These are phyloP conservation scores for Solanum dulcamara DNA, from an alignment of 257 asterid species.

Conservation along the genomic window DNA sequence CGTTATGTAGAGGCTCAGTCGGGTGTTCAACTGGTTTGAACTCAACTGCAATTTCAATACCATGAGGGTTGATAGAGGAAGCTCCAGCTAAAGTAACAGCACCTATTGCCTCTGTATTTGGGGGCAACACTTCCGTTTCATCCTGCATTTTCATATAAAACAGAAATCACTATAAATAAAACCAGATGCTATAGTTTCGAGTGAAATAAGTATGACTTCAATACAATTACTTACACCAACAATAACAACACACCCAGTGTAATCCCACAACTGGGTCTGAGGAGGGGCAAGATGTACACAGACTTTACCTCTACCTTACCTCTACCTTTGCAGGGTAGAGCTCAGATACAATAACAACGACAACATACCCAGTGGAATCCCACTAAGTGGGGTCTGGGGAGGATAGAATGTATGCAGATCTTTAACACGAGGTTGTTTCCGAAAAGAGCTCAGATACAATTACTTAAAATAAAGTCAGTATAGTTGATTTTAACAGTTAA, in stretches of 20 bases:
- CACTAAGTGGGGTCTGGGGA: too few species aligned
- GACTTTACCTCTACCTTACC: neutral
- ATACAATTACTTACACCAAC: neutral
- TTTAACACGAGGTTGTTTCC: too few species aligned
- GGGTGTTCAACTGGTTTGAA: slow-evolving; percentile 88
- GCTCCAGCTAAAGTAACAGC: slow-evolving; percentile 25
- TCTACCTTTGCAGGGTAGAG: neutral
- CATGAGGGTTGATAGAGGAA: slow-evolving; percentile 41
- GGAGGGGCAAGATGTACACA: neutral
- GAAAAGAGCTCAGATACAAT: neutral
- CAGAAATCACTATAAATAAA: neutral
- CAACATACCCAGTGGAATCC: neutral
- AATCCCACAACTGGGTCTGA: neutral
- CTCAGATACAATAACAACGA: neutral
- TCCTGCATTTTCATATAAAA: slow-evolving; percentile 26
- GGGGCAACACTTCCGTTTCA: slow-evolving; percentile 39
- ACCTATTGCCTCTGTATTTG: slow-evolving; percentile 33
- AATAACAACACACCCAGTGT: neutral
- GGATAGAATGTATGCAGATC: too few species aligned
- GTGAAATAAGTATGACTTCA: neutral
- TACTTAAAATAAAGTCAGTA: neutral
- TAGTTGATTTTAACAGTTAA: neutral
- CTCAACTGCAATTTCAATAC: slow-evolving; percentile 60
- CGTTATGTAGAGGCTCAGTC: slow-evolving; percentile 72
- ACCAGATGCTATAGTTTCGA: neutral